Evolutionary conservation across 2,329 filamentous ascomycete genomes (phyloP).

Genomic region (Cercospora citrullina): DNA sequence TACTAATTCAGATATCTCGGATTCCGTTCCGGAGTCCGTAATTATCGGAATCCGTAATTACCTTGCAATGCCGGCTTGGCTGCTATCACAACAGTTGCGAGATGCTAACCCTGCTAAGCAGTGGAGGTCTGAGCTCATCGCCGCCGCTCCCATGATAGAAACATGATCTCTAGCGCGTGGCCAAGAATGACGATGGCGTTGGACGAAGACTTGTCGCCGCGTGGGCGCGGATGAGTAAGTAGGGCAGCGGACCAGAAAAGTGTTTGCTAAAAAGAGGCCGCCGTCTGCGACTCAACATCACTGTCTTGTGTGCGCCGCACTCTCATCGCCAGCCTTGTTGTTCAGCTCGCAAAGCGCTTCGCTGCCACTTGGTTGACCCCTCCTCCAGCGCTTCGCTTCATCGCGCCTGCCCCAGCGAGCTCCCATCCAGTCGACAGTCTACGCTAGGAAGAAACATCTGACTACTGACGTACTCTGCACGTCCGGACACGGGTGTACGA

Average conservation of each 20-base stretch:
- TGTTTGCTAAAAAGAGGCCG: constrained; percentile 6
- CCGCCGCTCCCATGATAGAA: constrained; percentile 3
- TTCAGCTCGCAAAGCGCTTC: constrained; percentile 3
- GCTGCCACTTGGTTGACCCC: not conserved
- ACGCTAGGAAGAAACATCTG: constrained; percentile 1
- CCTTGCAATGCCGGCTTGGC: too few species aligned
- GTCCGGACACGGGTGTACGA: not conserved
- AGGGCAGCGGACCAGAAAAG: not conserved
- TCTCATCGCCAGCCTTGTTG: not conserved
- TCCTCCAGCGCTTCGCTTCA: not conserved
- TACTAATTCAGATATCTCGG: too few species aligned
- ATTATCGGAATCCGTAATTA: too few species aligned
- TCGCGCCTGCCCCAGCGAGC: not conserved
- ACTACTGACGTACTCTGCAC: constrained; percentile 4
- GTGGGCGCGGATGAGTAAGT: constrained; percentile 1
- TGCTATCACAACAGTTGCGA: too few species aligned
- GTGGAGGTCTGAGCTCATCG: constrained; percentile 6
- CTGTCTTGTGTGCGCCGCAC: not conserved
- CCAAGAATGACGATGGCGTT: constrained; percentile 5
- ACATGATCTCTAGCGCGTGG: not conserved
- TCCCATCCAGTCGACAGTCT: not conserved
- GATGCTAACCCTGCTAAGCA: not conserved
- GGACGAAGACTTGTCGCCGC: not conserved
- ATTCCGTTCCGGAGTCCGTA: too few species aligned
- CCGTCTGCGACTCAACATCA: not conserved